Evolutionary conservation across 208 protist genomes (phyloP), one percentile per base, ranked within the genome.

Genomic region (Leishmania tarentolae): DNA sequence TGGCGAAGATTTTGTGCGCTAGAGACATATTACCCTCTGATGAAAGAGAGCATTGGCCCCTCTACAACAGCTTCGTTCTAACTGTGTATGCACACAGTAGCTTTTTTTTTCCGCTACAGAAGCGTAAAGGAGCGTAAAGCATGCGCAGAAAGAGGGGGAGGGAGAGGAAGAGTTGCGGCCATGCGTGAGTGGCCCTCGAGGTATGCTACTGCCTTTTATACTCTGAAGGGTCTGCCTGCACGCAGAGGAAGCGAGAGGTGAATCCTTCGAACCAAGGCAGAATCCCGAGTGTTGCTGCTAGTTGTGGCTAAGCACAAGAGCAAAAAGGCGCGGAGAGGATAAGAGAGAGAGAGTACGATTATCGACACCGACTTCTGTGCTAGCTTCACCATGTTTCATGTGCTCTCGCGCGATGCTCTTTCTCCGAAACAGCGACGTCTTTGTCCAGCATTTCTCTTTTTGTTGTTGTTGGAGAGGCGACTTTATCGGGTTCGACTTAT

Each of bases 1-100:
- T 75, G 35, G 82, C 71, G 44, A 85, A 85, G 15, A 85, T 85
- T 37, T 79, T 82, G 72, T 85, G 82, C 15, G 82, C 68, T 35
- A 85, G 77, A 4, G 82, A 85, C 82, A 85, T 85, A 56, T n/a
- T 59, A n/a, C n/a, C 31, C n/a, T 24, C 47, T 57, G 31, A 46
- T 2, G 19, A 11, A 46, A 0, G 47, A 76, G 52, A 61, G 42
- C 1, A 19, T 21, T 19, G 17, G 35, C 42, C 47, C 7, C 31
- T 37, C 21, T 44, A 46, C 17, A 19, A 19, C 42, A 50, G 42
- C 42, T 37, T 17, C 28, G 37, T 15, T 72, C n/a, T 50, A 72
- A n/a, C 68, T 44, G 37, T 42, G 68, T 35, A 47, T 9, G 68
- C 47, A 42, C 37, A 44, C 21, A 3, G 13, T 35, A 2, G 37